phyloP scores from a whole-genome alignment of 805 yeast species.

The Cyberlindnera americana region DNA sequence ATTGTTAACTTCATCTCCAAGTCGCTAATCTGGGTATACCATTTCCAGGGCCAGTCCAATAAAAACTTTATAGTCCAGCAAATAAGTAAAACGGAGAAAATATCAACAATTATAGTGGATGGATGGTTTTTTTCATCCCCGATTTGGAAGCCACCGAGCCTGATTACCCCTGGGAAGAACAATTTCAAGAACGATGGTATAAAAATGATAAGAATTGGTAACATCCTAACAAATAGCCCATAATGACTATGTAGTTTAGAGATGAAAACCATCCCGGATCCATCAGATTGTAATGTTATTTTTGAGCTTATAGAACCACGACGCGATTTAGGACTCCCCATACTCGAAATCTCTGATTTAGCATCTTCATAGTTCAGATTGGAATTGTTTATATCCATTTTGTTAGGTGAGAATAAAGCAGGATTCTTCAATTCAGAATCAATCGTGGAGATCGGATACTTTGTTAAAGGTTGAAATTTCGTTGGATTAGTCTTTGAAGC shows the following conservation, averaged over 20 bases:
- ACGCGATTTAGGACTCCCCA: slow-evolving; percentile 2
- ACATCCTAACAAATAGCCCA: slow-evolving; percentile 11
- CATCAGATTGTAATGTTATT: neutral
- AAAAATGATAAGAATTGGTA: slow-evolving; percentile 22
- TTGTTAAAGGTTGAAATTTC: no score
- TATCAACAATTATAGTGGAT: slow-evolving; percentile 30
- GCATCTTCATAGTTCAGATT: slow-evolving; percentile 7
- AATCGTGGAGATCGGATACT: no score
- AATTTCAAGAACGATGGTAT: slow-evolving; percentile 19
- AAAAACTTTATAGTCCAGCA: slow-evolving; percentile 34
- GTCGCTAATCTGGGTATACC: slow-evolving; percentile 31
- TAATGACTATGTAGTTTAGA: slow-evolving; percentile 14
- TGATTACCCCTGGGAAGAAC: slow-evolving; percentile 17
- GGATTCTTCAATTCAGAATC: no score
- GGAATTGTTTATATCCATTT: no score
- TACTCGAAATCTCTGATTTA: slow-evolving; percentile 10
- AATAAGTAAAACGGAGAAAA: slow-evolving; percentile 31
- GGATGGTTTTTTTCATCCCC: slow-evolving; percentile 16
- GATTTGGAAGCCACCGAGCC: slow-evolving; percentile 12
- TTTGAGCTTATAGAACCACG: slow-evolving; percentile 1
- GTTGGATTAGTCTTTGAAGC: no score
- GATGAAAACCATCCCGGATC: slow-evolving; percentile 7
- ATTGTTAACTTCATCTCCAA: slow-evolving; percentile 12
- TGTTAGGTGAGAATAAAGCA: no score
- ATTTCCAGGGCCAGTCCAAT: slow-evolving; percentile 42